phyloP scores from a whole-genome alignment of 768 basidiomycete genomes.

The Suillus americanus region DNA sequence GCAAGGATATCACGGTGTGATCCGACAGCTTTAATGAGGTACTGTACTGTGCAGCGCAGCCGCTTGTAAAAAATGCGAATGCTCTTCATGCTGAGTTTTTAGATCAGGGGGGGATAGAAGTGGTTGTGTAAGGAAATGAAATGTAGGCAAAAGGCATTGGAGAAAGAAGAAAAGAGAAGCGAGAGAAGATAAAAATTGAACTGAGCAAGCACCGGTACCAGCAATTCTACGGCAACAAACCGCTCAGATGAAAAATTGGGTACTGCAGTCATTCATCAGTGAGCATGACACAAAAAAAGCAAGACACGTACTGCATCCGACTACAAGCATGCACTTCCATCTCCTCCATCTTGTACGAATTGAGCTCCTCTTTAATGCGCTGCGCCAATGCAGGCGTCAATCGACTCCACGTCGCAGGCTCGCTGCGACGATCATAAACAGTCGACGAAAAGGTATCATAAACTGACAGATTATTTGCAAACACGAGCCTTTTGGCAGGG shows the following conservation, averaged over 20 bases:
- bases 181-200: slow-evolving; percentile 1
- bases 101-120: slow-evolving; percentile 12
- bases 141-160: slow-evolving; percentile 1
- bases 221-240: slow-evolving; percentile 1
- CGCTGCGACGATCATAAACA: slow-evolving; percentile 92
- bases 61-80: slow-evolving; percentile 17
- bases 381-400: slow-evolving; percentile 94
- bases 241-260: slow-evolving; percentile 83
- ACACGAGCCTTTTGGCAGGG: slow-evolving; percentile 72
- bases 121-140: slow-evolving; percentile 3
- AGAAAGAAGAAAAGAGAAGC: neutral
- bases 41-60: slow-evolving; percentile 20
- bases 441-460: slow-evolving; percentile 94
- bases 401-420: slow-evolving; percentile 96
- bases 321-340: slow-evolving; percentile 98
- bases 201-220: slow-evolving; percentile 2
- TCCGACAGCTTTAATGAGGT: slow-evolving; percentile 25
- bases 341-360: slow-evolving; percentile 99
- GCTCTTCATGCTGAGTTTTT: slow-evolving; percentile 12
- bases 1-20: slow-evolving; percentile 13
- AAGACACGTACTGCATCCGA: slow-evolving; percentile 75
- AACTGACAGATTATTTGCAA: slow-evolving; percentile 90
- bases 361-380: slow-evolving; percentile 96
- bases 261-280: slow-evolving; percentile 42
- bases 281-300: neutral